Conservation (phyloP, 2,329 filamentous ascomycete genomes). For the Arthrobotrys conoides region DNA sequence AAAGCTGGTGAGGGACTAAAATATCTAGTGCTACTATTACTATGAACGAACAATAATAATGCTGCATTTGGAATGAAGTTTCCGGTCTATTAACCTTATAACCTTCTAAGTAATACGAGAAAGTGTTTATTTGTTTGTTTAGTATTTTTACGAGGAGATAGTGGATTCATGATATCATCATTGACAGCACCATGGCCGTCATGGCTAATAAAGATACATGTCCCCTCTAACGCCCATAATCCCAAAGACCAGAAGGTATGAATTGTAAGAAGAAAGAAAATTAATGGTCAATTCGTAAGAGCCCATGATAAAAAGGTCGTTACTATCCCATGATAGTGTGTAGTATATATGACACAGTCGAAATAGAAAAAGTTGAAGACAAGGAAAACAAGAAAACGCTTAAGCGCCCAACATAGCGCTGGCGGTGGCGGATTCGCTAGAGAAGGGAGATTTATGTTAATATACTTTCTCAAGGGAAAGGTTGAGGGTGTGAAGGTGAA, state of each 20-base stretch:
- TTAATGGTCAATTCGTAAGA: slow-evolving; percentile 47
- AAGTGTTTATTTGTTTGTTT: neutral
- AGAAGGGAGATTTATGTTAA: slow-evolving; percentile 6
- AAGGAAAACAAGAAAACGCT: slow-evolving; percentile 16
- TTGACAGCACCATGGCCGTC: slow-evolving; percentile 16
- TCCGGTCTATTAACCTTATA: no score
- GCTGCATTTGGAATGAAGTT: neutral
- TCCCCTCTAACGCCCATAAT: slow-evolving; percentile 30
- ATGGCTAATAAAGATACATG: slow-evolving; percentile 25
- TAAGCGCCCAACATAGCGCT: slow-evolving; percentile 55
- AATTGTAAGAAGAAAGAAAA: slow-evolving; percentile 21
- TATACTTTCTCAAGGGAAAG: neutral
- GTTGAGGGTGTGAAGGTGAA: neutral
- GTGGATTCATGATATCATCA: slow-evolving; percentile 30
- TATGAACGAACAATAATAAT: neutral
- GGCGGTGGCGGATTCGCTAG: slow-evolving; percentile 59
- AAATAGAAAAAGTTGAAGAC: slow-evolving; percentile 28
- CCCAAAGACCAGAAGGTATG: slow-evolving; percentile 16
- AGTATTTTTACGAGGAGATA: neutral
- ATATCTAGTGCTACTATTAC: neutral
- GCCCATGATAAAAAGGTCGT: slow-evolving; percentile 40
- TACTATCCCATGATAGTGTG: slow-evolving; percentile 40
- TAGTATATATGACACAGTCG: slow-evolving; percentile 58
- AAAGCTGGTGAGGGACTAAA: slow-evolving; percentile 19
- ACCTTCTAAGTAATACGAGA: neutral